Conservation (phyloP, 306 rosid genomes). For the Cicer arietinum region DNA sequence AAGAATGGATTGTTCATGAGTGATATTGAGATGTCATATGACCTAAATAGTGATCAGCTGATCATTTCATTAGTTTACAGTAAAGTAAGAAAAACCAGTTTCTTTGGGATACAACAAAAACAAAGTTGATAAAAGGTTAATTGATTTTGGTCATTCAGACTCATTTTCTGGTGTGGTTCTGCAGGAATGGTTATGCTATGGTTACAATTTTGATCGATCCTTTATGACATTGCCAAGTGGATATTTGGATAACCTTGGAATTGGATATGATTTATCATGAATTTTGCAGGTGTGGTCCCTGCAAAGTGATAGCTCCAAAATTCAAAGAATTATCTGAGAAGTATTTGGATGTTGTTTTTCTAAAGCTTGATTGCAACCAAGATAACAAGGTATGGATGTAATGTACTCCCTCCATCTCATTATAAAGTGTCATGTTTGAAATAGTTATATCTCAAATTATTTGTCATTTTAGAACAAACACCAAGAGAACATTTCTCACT, state of each 20-base stretch:
- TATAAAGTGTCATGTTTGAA: no score
- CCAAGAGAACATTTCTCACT: no score
- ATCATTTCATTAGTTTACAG: conserved; percentile 17
- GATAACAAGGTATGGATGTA: conserved; percentile 75
- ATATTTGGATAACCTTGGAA: conserved; percentile 37
- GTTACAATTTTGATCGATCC: conserved; percentile 6
- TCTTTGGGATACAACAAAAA: conserved; percentile 25
- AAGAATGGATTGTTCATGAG: conserved; percentile 24
- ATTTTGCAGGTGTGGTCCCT: conserved; percentile 91
- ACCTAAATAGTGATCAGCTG: conserved; percentile 1
- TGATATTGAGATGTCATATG: conserved; percentile 23
- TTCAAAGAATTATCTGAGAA: conserved; percentile 73
- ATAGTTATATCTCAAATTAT: no score
- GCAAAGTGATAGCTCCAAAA: conserved; percentile 96
- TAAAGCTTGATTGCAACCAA: conserved; percentile 95
- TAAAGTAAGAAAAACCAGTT: conserved; percentile 1
- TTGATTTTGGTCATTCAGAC: conserved; percentile 12
- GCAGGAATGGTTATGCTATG: conserved; percentile 16
- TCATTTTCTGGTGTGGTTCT: conserved; percentile 15
- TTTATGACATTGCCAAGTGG: conserved; percentile 18
- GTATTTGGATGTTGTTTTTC: conserved; percentile 83
- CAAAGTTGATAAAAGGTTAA: conserved; percentile 9
- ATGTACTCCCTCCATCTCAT: background rate
- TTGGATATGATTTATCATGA: conserved; percentile 35
- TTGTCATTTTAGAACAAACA: no score